Evolutionary conservation across 495 filamentous ascomycete species (phyloP).

Genomic region (Viridothelium virens): DNA sequence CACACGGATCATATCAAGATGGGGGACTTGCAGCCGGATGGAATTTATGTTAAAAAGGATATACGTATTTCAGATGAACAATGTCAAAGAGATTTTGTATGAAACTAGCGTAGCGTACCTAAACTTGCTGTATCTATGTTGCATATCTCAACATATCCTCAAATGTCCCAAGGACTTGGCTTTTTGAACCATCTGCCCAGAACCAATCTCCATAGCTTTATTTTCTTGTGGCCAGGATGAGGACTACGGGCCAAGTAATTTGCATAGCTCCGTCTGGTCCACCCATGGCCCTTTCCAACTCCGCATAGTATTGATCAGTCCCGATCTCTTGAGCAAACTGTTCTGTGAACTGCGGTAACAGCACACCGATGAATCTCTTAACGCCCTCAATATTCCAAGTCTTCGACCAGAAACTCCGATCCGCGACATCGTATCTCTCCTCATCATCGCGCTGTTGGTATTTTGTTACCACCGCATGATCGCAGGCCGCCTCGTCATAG

Average conservation of each 20-base stretch:
- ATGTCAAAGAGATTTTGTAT: neutral
- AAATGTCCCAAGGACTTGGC: neutral
- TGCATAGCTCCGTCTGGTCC: neutral
- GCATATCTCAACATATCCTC: neutral
- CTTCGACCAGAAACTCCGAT: neutral
- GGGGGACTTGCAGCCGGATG: neutral
- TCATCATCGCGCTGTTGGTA: neutral
- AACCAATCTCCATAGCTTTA: neutral
- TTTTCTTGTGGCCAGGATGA: conserved; percentile 2
- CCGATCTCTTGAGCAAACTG: conserved; percentile 1
- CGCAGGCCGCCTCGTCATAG: conserved; percentile 6
- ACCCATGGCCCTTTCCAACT: conserved; percentile 1
- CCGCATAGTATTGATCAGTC: neutral
- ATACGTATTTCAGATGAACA: conserved; percentile 1
- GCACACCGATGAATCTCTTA: conserved; percentile 6
- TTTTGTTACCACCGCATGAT: neutral
- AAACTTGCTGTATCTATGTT: neutral
- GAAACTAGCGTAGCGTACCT: neutral
- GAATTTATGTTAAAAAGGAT: conserved; percentile 2
- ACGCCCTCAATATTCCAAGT: conserved; percentile 3
- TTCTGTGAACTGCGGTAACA: conserved; percentile 1
- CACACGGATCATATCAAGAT: neutral
- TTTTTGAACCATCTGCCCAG: too few relatives aligned
- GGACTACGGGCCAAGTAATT: neutral
- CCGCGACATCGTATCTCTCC: neutral